Conservation (phyloP, 2,329 filamentous ascomycete genomes). For the Cryphonectria nitschkei region DNA sequence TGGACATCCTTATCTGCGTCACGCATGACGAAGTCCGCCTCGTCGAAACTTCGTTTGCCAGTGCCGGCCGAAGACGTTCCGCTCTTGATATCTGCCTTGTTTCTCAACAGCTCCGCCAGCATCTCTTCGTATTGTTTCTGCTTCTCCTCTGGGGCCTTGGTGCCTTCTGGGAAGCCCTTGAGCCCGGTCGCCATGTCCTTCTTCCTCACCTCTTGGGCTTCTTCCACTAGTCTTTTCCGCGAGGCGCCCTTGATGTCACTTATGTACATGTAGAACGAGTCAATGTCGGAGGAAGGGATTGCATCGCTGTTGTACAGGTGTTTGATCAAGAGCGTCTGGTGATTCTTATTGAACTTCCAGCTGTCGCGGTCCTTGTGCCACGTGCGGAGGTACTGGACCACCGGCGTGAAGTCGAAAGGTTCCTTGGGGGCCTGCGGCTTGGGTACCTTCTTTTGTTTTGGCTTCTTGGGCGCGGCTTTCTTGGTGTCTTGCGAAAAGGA, state of each 20-base stretch:
- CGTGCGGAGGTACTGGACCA: conserved; percentile 75
- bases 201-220: conserved; percentile 64
- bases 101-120: conserved; percentile 52
- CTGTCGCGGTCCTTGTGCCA: conserved; percentile 70
- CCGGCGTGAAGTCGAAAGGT: conserved; percentile 54
- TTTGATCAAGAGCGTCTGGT: conserved; percentile 84
- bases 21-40: conserved; percentile 55
- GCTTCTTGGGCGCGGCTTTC: conserved; percentile 37
- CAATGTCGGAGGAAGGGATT: conserved; percentile 71
- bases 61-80: conserved; percentile 32
- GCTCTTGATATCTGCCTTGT: conserved; percentile 43
- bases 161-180: conserved; percentile 53
- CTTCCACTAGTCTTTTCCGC: conserved; percentile 68
- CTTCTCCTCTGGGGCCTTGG: conserved; percentile 52
- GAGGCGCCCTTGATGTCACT: conserved; percentile 76
- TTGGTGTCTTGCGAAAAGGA: conserved; percentile 52
- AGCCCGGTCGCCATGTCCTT: conserved; percentile 57
- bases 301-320: conserved; percentile 74
- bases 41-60: conserved; percentile 53
- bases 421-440: conserved; percentile 37
- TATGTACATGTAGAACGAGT: conserved; percentile 76
- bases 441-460: conserved; percentile 41
- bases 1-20: conserved; percentile 57
- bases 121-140: conserved; percentile 61
- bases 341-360: conserved; percentile 98